Conservation (phyloP, 768 basidiomycete species). For the Auricularia cornea region DNA sequence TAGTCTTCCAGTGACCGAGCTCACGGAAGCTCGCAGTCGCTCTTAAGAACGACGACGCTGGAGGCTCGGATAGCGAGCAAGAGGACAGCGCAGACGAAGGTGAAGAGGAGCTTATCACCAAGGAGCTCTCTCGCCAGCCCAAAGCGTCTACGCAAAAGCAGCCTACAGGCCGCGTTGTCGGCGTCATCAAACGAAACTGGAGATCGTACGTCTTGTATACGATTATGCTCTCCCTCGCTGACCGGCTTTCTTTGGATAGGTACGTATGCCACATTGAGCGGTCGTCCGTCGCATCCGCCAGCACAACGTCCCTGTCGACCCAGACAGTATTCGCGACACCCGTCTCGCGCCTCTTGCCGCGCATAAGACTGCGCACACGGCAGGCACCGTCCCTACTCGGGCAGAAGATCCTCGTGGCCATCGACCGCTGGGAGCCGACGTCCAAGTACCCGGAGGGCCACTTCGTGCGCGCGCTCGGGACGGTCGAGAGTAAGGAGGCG, state of each 20-base stretch:
- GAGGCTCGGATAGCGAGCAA: slow-evolving; percentile 47
- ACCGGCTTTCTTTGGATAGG: slow-evolving; percentile 28
- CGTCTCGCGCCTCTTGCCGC: slow-evolving; percentile 82
- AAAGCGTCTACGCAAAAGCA: slow-evolving; percentile 49
- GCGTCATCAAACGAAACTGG: slow-evolving; percentile 94
- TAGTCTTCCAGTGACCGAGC: not conserved
- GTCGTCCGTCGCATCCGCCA: slow-evolving; percentile 73
- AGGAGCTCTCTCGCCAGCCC: slow-evolving; percentile 33
- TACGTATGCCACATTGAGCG: slow-evolving; percentile 95
- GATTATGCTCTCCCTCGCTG: slow-evolving; percentile 5
- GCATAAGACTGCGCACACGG: slow-evolving; percentile 88
- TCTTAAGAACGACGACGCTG: slow-evolving; percentile 80
- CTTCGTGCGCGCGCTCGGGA: slow-evolving; percentile 86
- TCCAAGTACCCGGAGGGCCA: slow-evolving; percentile 96
- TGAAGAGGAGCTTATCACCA: slow-evolving; percentile 39
- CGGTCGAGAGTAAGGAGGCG: slow-evolving; percentile 89
- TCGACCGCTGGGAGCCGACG: slow-evolving; percentile 83
- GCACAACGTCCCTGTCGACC: slow-evolving; percentile 67
- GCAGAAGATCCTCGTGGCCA: slow-evolving; percentile 93
- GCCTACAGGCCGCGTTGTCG: slow-evolving; percentile 87
- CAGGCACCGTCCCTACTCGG: slow-evolving; percentile 82
- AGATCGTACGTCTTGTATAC: slow-evolving; percentile 55
- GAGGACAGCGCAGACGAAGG: slow-evolving; percentile 27
- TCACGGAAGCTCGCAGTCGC: slow-evolving; percentile 43
- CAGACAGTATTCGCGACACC: slow-evolving; percentile 95